phyloP scores from a whole-genome alignment of 108 stramenopile genomes.

The Nitzschia sp. region DNA sequence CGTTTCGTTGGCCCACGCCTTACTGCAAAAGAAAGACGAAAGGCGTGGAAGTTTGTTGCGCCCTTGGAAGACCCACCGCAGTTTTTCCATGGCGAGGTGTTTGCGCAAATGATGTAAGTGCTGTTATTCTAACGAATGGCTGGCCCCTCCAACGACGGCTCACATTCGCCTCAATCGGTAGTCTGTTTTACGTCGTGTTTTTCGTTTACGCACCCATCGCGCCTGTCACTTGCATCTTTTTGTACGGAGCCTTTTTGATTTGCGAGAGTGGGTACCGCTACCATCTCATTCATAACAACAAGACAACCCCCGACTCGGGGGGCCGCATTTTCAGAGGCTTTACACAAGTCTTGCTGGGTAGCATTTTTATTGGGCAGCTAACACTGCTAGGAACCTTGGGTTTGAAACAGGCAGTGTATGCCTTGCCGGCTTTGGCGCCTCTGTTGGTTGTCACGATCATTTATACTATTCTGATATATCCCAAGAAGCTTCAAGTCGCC shows the following conservation, averaged over 20 bases:
- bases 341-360: slow-evolving; percentile 37
- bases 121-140: neutral
- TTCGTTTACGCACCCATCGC: slow-evolving; percentile 56
- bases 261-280: slow-evolving; percentile 40
- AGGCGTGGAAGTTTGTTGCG: slow-evolving; percentile 28
- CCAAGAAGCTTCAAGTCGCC: slow-evolving; percentile 32
- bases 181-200: slow-evolving; percentile 57
- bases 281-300: slow-evolving; percentile 55
- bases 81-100: slow-evolving; percentile 40
- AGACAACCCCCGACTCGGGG: slow-evolving; percentile 48
- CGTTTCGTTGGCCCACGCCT: slow-evolving; percentile 46
- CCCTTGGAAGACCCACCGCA: slow-evolving; percentile 44
- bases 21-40: slow-evolving; percentile 57
- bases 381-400: slow-evolving; percentile 44
- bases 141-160: neutral
- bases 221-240: slow-evolving; percentile 47
- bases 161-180: neutral
- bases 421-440: slow-evolving; percentile 40
- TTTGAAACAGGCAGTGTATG: slow-evolving; percentile 33
- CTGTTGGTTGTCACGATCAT: slow-evolving; percentile 42
- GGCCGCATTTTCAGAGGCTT: slow-evolving; percentile 55
- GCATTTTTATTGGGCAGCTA: slow-evolving; percentile 56
- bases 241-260: slow-evolving; percentile 31
- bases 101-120: slow-evolving; percentile 26
- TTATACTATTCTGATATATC: slow-evolving; percentile 27